phyloP scores from a whole-genome alignment of 2,329 filamentous ascomycete genomes.

The Thermothelomyces thermophilus region DNA sequence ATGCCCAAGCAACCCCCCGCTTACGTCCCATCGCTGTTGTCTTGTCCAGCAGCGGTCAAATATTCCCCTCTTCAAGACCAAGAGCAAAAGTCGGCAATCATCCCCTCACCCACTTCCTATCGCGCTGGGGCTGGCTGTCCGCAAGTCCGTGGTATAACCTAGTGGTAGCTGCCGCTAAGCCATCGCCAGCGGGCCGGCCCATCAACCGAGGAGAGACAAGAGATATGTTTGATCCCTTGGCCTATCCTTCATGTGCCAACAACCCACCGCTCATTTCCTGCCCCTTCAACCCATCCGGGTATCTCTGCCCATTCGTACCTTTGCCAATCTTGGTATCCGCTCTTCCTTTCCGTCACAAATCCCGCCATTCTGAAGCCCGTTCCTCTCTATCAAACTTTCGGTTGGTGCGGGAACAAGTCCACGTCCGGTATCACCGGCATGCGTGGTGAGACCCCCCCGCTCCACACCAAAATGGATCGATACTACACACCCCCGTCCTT shows the following conservation, averaged over 20 bases:
- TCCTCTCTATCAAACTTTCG: slow-evolving; percentile 5
- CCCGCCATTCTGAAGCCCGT: slow-evolving; percentile 1
- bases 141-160: background rate
- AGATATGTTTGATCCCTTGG: background rate
- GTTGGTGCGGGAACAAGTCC: slow-evolving; percentile 1
- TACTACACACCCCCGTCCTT: slow-evolving; percentile 14
- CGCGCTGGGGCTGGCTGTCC: background rate
- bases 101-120: background rate
- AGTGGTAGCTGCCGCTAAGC: background rate
- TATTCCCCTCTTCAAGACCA: background rate
- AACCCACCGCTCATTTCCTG: background rate
- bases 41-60: background rate
- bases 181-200: background rate
- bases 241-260: background rate
- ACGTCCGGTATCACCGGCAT: slow-evolving; percentile 10
- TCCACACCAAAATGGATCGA: slow-evolving; percentile 12
- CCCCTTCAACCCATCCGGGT: background rate
- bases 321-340: slow-evolving; percentile 20
- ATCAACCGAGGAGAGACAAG: background rate
- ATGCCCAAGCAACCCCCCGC: background rate
- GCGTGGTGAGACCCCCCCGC: background rate
- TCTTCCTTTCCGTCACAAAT: background rate
- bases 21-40: background rate
- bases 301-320: background rate
- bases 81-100: background rate